Evolutionary conservation across 768 basidiomycete species (phyloP).

Genomic region (Lenzites betulinus): DNA sequence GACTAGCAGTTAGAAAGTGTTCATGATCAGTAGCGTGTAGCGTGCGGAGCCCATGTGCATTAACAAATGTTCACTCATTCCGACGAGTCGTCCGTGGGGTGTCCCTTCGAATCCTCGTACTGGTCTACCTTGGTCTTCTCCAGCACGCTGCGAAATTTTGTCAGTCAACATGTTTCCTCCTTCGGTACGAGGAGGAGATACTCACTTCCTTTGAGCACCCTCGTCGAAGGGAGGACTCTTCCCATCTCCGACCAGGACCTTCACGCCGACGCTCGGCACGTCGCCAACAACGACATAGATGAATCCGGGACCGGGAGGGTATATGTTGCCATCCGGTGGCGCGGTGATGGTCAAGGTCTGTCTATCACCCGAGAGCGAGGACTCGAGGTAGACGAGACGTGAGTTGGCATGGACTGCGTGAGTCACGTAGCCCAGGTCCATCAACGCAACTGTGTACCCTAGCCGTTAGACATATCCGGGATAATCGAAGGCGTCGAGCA

Average conservation of each 20-base stretch:
- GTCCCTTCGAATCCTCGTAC: constrained; percentile 42
- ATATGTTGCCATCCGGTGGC: constrained; percentile 64
- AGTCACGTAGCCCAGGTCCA: constrained; percentile 84
- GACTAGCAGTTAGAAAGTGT: background rate
- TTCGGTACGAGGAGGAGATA: constrained; percentile 12
- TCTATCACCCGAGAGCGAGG: constrained; percentile 45
- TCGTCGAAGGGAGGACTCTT: constrained; percentile 58
- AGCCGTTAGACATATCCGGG: background rate
- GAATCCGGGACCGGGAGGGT: constrained; percentile 84
- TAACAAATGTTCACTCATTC: background rate
- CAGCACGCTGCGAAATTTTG: constrained; percentile 43
- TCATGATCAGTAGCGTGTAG: background rate
- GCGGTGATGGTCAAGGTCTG: constrained; percentile 57
- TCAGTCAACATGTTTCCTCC: background rate
- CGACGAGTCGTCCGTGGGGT: constrained; percentile 5
- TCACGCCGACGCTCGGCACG: constrained; percentile 63
- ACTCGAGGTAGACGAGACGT: constrained; percentile 68
- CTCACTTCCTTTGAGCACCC: constrained; percentile 59
- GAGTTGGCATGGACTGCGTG: constrained; percentile 77
- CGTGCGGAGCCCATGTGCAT: background rate
- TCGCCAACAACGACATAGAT: constrained; percentile 65
- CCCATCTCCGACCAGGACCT: constrained; percentile 72
- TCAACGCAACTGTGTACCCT: constrained; percentile 55
- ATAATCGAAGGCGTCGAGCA: background rate
- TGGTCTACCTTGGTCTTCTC: constrained; percentile 51